Conservation (phyloP, 352 stramenopile genomes). For the Vaucheria bursata region DNA sequence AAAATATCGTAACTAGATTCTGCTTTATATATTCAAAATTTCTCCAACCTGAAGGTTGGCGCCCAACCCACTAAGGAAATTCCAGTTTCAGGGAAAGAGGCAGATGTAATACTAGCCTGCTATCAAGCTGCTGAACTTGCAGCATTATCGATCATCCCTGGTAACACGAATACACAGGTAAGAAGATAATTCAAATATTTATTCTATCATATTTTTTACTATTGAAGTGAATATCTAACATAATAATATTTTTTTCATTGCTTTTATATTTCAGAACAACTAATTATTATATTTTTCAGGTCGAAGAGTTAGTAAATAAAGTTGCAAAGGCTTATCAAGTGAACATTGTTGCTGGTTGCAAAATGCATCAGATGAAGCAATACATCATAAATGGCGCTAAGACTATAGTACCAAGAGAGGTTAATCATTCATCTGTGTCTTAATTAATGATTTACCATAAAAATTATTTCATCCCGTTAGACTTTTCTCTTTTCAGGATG, state of each 20-base stretch:
- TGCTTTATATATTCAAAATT: too few relatives aligned
- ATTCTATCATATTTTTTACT: too few relatives aligned
- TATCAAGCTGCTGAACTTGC: constrained; percentile 94
- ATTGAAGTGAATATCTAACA: too few relatives aligned
- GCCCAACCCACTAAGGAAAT: constrained; percentile 31
- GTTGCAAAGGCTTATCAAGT: constrained; percentile 91
- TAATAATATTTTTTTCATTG: too few relatives aligned
- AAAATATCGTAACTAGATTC: too few relatives aligned
- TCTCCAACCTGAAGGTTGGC: constrained; percentile 10
- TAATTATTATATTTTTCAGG: constrained; percentile 11
- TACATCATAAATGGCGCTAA: constrained; percentile 86
- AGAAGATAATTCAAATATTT: too few relatives aligned
- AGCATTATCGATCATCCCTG: constrained; percentile 87
- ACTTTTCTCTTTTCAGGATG: too few relatives aligned
- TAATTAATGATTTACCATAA: too few relatives aligned
- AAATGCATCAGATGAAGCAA: constrained; percentile 99
- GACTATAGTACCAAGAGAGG: constrained; percentile 78
- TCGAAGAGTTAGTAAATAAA: constrained; percentile 84
- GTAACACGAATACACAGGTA: constrained; percentile 84
- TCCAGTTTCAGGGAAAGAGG: constrained; percentile 53
- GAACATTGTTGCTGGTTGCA: constrained; percentile 87
- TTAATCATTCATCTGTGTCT: constrained; percentile 39
- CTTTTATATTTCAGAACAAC: not conserved
- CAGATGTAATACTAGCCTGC: constrained; percentile 89
- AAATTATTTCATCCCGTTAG: too few relatives aligned